These are phyloP conservation scores for Nowakowskiella sp. DNA, from an alignment of 192 early-diverging fungal genomes.

Conservation along the genomic window DNA sequence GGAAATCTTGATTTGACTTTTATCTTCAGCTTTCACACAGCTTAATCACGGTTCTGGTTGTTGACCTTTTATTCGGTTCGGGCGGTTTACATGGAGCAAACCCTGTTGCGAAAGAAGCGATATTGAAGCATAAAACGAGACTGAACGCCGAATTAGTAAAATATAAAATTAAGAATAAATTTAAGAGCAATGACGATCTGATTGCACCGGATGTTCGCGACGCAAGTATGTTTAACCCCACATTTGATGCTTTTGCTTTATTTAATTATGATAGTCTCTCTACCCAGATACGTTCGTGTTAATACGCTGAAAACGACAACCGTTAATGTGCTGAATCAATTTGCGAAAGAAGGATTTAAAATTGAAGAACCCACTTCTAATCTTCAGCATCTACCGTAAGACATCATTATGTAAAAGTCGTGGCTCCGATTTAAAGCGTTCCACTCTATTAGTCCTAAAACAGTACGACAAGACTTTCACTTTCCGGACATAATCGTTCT, in stretches of 20 bases:
- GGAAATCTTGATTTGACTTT: not conserved
- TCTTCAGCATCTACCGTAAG: not conserved
- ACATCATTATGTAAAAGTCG: too few species aligned
- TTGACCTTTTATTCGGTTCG: conserved; percentile 76
- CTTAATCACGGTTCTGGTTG: conserved; percentile 62
- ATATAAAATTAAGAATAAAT: conserved; percentile 62
- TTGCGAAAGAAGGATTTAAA: conserved; percentile 51
- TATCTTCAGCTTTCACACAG: conserved; percentile 19
- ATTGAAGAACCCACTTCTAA: conserved; percentile 22
- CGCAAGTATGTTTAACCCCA: conserved; percentile 1
- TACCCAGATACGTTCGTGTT: conserved; percentile 83
- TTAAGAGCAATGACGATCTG: conserved; percentile 60
- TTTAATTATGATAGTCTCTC: conserved; percentile 33
- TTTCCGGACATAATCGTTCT: conserved; percentile 77
- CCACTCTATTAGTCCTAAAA: conserved; percentile 26
- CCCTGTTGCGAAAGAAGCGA: conserved; percentile 50
- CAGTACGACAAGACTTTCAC: conserved; percentile 56
- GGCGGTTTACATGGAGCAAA: conserved; percentile 56
- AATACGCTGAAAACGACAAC: conserved; percentile 72
- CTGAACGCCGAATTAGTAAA: conserved; percentile 72
- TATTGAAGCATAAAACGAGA: conserved; percentile 57
- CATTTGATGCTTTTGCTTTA: not conserved
- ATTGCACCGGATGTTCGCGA: conserved; percentile 47
- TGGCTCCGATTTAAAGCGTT: too few species aligned
- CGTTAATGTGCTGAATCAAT: conserved; percentile 54